phyloP scores from a whole-genome alignment of 305 asterid species.

The Solanum hybrid region DNA sequence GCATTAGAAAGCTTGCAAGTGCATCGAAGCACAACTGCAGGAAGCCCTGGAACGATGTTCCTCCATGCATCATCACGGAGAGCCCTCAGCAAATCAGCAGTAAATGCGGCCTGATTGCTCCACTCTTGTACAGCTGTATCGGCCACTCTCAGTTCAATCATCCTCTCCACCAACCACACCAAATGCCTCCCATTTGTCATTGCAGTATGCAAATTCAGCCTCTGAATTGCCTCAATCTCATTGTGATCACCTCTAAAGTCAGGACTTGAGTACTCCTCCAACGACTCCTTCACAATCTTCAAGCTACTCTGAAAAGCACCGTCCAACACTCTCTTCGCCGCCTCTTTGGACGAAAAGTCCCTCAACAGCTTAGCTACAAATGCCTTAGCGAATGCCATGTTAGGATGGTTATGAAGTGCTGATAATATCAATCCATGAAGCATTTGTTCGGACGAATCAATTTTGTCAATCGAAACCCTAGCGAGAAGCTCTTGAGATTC shows the following conservation, averaged over 20 bases:
- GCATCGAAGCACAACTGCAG: constrained; percentile 65
- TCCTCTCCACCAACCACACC: constrained; percentile 89
- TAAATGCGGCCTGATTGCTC: constrained; percentile 68
- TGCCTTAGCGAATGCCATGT: constrained; percentile 70
- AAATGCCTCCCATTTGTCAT: constrained; percentile 73
- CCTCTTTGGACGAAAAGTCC: constrained; percentile 63
- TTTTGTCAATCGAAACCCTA: constrained; percentile 47
- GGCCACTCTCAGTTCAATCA: constrained; percentile 84
- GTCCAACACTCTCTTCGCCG: constrained; percentile 62
- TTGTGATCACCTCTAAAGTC: constrained; percentile 72
- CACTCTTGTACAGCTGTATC: constrained; percentile 73
- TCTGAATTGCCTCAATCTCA: constrained; percentile 85
- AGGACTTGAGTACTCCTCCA: constrained; percentile 92
- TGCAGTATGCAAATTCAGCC: constrained; percentile 76
- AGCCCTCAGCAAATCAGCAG: constrained; percentile 64
- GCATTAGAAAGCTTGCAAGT: constrained; percentile 78
- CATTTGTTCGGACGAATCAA: constrained; percentile 64
- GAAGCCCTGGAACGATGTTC: constrained; percentile 70
- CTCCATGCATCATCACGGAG: constrained; percentile 75
- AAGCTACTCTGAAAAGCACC: constrained; percentile 54
- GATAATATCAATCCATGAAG: constrained; percentile 56
- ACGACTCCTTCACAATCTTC: constrained; percentile 56
- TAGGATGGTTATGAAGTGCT: constrained; percentile 62
- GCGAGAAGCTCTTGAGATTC: constrained; percentile 63
- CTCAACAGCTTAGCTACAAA: constrained; percentile 79